A percentile compares a stretch with the other conserved stretches of the same genome.
Evolutionary conservation across 1,139 yeast genomes (phyloP).

Genomic region (Geotrichum phurueaensis): DNA sequence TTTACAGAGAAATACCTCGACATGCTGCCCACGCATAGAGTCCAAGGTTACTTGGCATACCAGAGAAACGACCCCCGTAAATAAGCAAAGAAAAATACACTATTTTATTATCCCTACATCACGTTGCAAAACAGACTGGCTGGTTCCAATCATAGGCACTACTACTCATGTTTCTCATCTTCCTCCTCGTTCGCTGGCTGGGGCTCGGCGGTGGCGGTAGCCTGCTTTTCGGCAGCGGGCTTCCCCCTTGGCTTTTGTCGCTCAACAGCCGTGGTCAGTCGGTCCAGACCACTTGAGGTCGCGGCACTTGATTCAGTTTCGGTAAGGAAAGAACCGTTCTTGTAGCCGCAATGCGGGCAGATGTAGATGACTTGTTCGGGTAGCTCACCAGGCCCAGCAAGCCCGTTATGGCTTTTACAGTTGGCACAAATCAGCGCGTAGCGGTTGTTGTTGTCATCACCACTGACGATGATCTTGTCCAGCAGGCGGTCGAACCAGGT

Average conservation of each 20-base stretch:
- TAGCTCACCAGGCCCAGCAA: constrained; percentile 66
- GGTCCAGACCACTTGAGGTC: not conserved
- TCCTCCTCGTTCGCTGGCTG: not conserved
- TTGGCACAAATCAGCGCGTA: constrained; percentile 67
- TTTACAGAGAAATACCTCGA: constrained; percentile 57
- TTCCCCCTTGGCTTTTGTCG: not conserved
- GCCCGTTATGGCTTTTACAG: constrained; percentile 69
- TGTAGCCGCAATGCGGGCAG: constrained; percentile 67
- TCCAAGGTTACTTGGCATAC: constrained; percentile 71
- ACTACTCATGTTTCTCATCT: not conserved
- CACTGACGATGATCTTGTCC: constrained; percentile 63
- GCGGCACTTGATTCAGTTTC: constrained; percentile 3
- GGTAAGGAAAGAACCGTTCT: constrained; percentile 41
- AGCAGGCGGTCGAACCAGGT: constrained; percentile 41
- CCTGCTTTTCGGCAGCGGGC: not conserved
- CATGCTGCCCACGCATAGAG: constrained; percentile 61
- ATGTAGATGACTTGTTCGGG: constrained; percentile 54
- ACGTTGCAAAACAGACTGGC: not conserved
- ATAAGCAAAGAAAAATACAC: constrained; percentile 31
- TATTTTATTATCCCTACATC: not conserved
- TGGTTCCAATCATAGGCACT: not conserved
- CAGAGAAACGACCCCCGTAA: constrained; percentile 82
- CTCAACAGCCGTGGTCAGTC: constrained; percentile 6
- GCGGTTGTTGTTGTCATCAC: constrained; percentile 58
- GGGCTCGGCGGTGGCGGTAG: not conserved